Evolutionary conservation across 2,329 filamentous ascomycete species (phyloP).

Genomic region (Phialocephala sp.): DNA sequence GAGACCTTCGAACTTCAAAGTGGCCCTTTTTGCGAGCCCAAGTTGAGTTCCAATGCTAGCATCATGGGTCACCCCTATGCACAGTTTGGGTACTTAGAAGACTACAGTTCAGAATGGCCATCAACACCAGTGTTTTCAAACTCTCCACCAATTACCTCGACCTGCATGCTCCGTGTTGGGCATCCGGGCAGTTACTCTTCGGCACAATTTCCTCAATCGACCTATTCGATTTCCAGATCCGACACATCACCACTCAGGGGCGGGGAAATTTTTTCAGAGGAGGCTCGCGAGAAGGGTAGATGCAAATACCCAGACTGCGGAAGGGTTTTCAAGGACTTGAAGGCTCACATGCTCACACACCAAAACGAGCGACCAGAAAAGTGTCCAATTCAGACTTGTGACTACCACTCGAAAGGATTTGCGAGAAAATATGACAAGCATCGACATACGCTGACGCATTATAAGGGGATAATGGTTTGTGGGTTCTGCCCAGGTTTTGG

Average conservation of each 20-base stretch:
- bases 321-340: constrained; percentile 65
- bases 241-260: constrained; percentile 29
- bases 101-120: no score
- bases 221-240: no score
- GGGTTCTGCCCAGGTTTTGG: constrained; percentile 91
- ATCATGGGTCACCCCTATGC: no score
- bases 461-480: constrained; percentile 97
- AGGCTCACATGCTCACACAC: constrained; percentile 96
- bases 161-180: no score
- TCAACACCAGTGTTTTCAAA: no score
- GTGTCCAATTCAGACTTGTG: constrained; percentile 90
- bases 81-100: no score
- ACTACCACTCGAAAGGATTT: constrained; percentile 93
- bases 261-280: constrained; percentile 35
- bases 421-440: constrained; percentile 98
- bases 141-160: no score
- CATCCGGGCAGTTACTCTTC: no score
- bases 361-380: constrained; percentile 94
- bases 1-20: no score
- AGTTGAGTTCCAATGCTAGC: no score
- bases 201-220: no score
- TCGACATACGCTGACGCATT: constrained; percentile 91
- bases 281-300: constrained; percentile 38
- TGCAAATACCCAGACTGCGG: constrained; percentile 64
- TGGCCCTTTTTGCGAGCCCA: no score